phyloP scores from a whole-genome alignment of 2,329 filamentous ascomycete genomes.

The Cercospora sojina region DNA sequence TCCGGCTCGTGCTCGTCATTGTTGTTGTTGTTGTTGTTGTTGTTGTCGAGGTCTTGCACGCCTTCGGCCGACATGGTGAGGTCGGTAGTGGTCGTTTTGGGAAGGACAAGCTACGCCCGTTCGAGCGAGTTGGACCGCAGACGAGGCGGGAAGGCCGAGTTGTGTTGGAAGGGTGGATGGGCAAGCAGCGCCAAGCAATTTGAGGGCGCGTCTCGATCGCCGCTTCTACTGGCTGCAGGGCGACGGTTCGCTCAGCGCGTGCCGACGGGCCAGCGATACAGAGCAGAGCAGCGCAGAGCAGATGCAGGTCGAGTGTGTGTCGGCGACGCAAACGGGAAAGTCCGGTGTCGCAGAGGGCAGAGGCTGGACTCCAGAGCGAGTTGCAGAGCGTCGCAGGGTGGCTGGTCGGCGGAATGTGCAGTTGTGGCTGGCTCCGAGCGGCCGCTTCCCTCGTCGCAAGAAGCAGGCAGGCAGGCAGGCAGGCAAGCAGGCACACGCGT shows the following conservation, averaged over 20 bases:
- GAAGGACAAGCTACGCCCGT: slow-evolving; percentile 6
- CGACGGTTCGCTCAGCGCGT: background rate
- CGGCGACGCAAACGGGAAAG: background rate
- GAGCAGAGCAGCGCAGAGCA: background rate
- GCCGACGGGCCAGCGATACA: background rate
- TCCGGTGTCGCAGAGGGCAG: background rate
- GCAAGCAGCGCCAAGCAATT: background rate
- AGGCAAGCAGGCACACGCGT: background rate
- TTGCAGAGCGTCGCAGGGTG: slow-evolving; percentile 1
- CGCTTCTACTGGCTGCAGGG: background rate
- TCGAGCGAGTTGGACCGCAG: slow-evolving; percentile 4
- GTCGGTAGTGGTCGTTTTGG: slow-evolving; percentile 5
- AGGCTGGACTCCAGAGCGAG: too few relatives aligned
- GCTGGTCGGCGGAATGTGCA: slow-evolving; percentile 5
- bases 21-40: slow-evolving; percentile 19
- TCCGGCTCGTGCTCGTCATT: slow-evolving; percentile 46
- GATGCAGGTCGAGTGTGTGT: background rate
- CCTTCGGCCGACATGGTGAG: slow-evolving; percentile 12
- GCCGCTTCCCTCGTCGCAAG: slow-evolving; percentile 2
- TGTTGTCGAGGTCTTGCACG: slow-evolving; percentile 11
- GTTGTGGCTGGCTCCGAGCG: background rate
- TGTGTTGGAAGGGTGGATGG: slow-evolving; percentile 1
- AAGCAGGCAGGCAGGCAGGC: background rate
- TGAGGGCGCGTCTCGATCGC: background rate
- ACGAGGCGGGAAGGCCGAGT: background rate